Conservation (phyloP, 208 protist genomes). For the Crithidia bombi region DNA sequence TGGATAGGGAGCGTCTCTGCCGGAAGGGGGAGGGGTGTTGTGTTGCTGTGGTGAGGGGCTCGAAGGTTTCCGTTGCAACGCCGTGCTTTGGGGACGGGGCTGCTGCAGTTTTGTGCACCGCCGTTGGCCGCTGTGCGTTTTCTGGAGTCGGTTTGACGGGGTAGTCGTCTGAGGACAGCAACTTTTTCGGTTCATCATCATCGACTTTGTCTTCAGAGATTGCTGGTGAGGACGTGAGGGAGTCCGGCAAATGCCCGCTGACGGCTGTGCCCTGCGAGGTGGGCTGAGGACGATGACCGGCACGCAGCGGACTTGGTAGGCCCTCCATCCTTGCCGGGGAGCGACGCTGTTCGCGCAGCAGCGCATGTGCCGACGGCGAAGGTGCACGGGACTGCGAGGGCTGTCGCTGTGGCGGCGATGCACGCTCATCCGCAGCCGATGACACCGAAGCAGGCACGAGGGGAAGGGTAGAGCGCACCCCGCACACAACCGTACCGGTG, state of each 20-base stretch:
- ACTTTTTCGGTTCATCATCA: background rate
- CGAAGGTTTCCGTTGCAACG: background rate
- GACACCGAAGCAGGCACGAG: slow-evolving; percentile 4
- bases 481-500: slow-evolving; percentile 15
- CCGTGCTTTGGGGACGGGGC: background rate
- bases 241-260: background rate
- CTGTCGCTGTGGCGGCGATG: background rate
- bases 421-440: background rate
- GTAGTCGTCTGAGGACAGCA: background rate
- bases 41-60: background rate
- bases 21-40: background rate
- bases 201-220: background rate
- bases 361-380: slow-evolving; percentile 2
- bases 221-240: background rate
- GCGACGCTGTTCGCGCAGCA: slow-evolving; percentile 3
- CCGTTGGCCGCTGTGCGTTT: background rate
- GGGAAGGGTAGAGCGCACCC: slow-evolving; percentile 20
- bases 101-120: background rate
- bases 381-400: background rate
- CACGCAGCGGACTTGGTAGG: slow-evolving; percentile 1
- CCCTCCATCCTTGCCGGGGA: background rate
- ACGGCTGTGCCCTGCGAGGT: slow-evolving; percentile 7
- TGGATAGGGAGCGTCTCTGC: background rate
- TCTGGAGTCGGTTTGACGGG: background rate
- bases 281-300: background rate